Conservation (phyloP, 1,284 basidiomycete genomes). For the Ustilago loliicola region DNA sequence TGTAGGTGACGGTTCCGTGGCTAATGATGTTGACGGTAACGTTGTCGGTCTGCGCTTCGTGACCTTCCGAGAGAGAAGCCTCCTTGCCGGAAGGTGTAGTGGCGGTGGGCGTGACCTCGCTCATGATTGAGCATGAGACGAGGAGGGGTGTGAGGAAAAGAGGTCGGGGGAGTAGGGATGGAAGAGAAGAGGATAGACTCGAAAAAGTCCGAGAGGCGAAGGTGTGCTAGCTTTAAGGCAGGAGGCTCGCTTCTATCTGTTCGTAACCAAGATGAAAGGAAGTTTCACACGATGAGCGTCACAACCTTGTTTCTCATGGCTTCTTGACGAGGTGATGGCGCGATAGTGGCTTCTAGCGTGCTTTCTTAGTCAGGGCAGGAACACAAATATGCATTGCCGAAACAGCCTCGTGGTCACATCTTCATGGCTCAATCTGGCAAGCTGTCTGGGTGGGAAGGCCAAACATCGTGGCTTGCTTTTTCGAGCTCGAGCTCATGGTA, state of each 20-base stretch:
- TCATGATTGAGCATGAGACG: slow-evolving; percentile 11
- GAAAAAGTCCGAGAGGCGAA: background rate
- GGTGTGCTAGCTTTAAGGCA: background rate
- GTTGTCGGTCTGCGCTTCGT: slow-evolving; percentile 17
- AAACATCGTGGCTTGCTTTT: background rate
- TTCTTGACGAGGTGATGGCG: slow-evolving; percentile 8
- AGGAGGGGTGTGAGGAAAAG: background rate
- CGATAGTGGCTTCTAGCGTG: background rate
- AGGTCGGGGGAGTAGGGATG: background rate
- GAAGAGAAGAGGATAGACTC: no score
- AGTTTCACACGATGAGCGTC: background rate
- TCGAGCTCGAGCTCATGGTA: background rate
- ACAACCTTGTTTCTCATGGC: background rate
- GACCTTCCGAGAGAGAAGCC: slow-evolving; percentile 19
- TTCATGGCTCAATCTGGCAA: background rate
- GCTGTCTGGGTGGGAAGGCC: background rate
- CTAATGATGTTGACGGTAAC: slow-evolving; percentile 22
- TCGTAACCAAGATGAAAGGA: background rate
- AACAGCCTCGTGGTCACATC: slow-evolving; percentile 8
- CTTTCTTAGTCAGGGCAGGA: slow-evolving; percentile 23
- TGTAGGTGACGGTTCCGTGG: slow-evolving; percentile 40
- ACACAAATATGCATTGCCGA: slow-evolving; percentile 12
- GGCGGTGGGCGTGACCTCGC: slow-evolving; percentile 19
- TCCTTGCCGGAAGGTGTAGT: slow-evolving; percentile 26
- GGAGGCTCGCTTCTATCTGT: background rate